Evolutionary conservation across 2,329 filamentous ascomycete species (phyloP).

Genomic region (Phyllosticta citriasiana): DNA sequence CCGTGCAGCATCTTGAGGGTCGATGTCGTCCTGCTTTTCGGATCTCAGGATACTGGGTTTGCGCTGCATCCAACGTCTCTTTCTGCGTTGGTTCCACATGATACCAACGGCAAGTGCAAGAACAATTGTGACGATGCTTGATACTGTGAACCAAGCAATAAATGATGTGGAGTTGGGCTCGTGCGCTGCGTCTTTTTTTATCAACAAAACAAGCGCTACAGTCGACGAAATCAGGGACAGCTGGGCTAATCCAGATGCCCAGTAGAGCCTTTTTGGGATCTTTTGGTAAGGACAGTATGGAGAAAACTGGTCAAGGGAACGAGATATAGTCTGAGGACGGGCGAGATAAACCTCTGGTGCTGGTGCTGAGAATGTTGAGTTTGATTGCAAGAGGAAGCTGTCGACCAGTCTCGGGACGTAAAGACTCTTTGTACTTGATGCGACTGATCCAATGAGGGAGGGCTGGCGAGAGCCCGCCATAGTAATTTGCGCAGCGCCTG

Average conservation of each 20-base stretch:
- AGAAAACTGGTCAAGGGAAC: neutral
- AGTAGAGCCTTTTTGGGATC: neutral
- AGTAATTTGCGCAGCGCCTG: neutral
- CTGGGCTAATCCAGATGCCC: neutral
- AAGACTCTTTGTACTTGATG: neutral
- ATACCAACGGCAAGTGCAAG: neutral
- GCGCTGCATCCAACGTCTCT: neutral
- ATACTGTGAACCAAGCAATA: conserved; percentile 1
- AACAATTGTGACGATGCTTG: neutral
- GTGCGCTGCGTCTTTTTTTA: neutral
- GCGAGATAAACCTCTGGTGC: neutral
- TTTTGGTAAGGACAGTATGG: neutral
- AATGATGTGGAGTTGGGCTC: neutral
- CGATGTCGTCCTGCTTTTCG: neutral
- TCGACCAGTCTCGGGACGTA: neutral
- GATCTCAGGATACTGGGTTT: neutral
- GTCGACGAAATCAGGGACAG: conserved; percentile 1
- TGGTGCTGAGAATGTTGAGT: neutral
- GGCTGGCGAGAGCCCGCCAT: neutral
- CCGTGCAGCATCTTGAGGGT: neutral
- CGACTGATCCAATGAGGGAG: neutral
- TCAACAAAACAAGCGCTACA: conserved; percentile 1
- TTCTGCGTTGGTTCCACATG: conserved; percentile 3
- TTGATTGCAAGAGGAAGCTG: neutral
- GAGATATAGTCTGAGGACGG: neutral